phyloP scores from a whole-genome alignment of 2,329 filamentous ascomycete genomes.

The Penicillium sp. region DNA sequence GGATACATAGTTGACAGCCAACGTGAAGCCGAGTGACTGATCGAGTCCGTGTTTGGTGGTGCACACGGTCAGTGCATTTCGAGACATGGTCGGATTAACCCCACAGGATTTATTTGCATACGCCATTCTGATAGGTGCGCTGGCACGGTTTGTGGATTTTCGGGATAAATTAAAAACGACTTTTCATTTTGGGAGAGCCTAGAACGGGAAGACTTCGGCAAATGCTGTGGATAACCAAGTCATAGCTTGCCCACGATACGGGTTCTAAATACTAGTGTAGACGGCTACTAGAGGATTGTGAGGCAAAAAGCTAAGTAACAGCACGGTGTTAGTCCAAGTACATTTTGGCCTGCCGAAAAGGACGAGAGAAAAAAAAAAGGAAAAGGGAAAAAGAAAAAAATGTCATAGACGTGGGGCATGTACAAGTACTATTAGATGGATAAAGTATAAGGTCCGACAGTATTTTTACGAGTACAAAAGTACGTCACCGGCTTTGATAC shows the following conservation, averaged over 20 bases:
- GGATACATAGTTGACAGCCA: constrained; percentile 17
- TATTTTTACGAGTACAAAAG: neutral
- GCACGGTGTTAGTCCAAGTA: neutral
- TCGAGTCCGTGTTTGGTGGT: constrained; percentile 15
- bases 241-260: neutral
- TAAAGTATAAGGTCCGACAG: constrained; percentile 4
- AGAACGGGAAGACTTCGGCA: constrained; percentile 18
- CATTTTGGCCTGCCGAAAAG: neutral
- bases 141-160: constrained; percentile 4
- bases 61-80: constrained; percentile 25
- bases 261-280: neutral
- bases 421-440: constrained; percentile 6
- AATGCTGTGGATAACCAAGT: constrained; percentile 15
- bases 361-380: neutral
- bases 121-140: constrained; percentile 1
- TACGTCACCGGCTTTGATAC: neutral
- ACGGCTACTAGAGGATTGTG: neutral
- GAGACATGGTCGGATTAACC: constrained; percentile 17
- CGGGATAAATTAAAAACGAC: constrained; percentile 11
- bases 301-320: neutral
- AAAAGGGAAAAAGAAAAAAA: neutral
- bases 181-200: constrained; percentile 11
- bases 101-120: constrained; percentile 21
- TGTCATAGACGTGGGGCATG: neutral
- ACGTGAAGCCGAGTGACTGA: constrained; percentile 18